Base-by-base conservation (phyloP, 2,329 filamentous ascomycete genomes). In the Stemphylium vesicarium region DNA sequence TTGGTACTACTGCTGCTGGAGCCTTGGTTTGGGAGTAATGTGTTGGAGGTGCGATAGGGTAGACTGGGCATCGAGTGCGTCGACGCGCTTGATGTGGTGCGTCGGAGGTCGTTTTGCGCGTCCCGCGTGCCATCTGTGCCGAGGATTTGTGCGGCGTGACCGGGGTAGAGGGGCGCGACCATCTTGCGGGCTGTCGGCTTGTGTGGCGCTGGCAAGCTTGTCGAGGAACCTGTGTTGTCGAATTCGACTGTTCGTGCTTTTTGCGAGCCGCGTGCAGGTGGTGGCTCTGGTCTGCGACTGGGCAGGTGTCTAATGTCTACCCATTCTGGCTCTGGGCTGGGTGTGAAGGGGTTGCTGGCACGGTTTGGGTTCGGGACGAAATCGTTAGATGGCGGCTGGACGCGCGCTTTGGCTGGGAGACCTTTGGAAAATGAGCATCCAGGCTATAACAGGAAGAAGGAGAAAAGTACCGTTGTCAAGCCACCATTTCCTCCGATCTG, bases 271-370 rank as follows among this genome's bases (percentile, higher is more conserved):
- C 72, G 56, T 18, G 72, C 52, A 31, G 71, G 71, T 15, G 72
- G 72, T 20, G 70, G 71, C 39, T 72, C 67, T 11, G 73, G 70
- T 49, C 57, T 67, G 29, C 54, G 33, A 40, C 40, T 54, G 20
- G 33, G 56, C 44, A 71, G 59, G 5, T 63, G 63, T 50, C 64
- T 65, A 4, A 82, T 75, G 54, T 79, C 76, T 32, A 96, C 86
- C 95, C 95, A 98, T 68, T 97, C 93, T 9, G 88, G 85, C 73
- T 96, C 91, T 29, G 88, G 82, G 1, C 84, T 87, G 0, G 84
- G 80, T 1, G 82, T 83, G 73, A 96, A 98, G 0, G 95, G 95
- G 67, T 98, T 98, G 0, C 89, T 85, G 11, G 86, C 85, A 42
- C 91, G 85, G 29, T 85, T 83, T 1, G 88, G 85, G 71, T 96